A percentile compares a stretch with the other conserved stretches of the same genome.
These are phyloP conservation scores for Saccharomyces hybrid DNA, from an alignment of 1,139 yeast genomes.

Conservation along the genomic window DNA sequence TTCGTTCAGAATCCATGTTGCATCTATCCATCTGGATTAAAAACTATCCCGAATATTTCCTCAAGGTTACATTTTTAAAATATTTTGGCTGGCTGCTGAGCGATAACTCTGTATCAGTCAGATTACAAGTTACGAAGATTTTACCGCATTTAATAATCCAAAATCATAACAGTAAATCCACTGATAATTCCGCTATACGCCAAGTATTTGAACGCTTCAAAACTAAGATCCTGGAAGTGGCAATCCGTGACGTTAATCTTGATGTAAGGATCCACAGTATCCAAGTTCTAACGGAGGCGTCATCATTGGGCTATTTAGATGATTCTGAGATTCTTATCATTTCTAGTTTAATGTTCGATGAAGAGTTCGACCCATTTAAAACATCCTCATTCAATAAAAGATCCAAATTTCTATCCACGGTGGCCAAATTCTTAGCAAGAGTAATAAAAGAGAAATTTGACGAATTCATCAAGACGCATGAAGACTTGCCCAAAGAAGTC, in stretches of 20 bases:
- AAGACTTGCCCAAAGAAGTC: slow-evolving; percentile 24
- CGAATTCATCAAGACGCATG: slow-evolving; percentile 35
- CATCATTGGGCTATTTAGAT: slow-evolving; percentile 55
- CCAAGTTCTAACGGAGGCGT: slow-evolving; percentile 48
- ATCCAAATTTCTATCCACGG: slow-evolving; percentile 33
- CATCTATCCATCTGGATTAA: slow-evolving; percentile 63
- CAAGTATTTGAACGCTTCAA: slow-evolving; percentile 70
- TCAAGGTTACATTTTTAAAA: slow-evolving; percentile 61
- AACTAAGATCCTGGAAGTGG: slow-evolving; percentile 56
- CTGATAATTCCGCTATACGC: slow-evolving; percentile 44
- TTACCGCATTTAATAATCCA: slow-evolving; percentile 38
- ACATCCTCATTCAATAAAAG: slow-evolving; percentile 30
- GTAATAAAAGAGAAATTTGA: slow-evolving; percentile 34
- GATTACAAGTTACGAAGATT: slow-evolving; percentile 56
- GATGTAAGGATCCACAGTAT: slow-evolving; percentile 49
- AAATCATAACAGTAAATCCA: slow-evolving; percentile 32
- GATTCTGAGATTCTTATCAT: slow-evolving; percentile 43
- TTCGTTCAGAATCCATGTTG: slow-evolving; percentile 61
- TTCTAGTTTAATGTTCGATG: slow-evolving; percentile 41
- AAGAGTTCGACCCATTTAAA: slow-evolving; percentile 26
- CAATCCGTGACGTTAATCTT: slow-evolving; percentile 44
- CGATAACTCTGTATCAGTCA: slow-evolving; percentile 55
- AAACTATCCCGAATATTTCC: slow-evolving; percentile 61
- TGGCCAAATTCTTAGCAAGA: slow-evolving; percentile 40
- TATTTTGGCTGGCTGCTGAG: slow-evolving; percentile 81